Evolutionary conservation across 192 early-diverging fungal genomes (phyloP).

Genomic region (Gonapodya prolifera): DNA sequence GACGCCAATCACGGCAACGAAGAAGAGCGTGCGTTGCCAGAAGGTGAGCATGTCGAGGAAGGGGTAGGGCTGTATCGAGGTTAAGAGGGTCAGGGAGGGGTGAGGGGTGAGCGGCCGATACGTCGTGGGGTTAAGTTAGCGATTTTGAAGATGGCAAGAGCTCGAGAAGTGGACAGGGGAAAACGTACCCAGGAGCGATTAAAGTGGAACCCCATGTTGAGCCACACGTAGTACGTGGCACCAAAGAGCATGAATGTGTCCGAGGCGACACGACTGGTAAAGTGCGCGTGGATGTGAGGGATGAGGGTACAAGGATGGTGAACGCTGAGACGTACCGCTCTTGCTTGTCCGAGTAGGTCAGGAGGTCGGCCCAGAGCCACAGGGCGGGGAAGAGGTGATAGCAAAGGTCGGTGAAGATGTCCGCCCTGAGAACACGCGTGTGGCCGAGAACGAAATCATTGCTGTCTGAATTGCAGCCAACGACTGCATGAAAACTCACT

Average conservation of each 20-base stretch:
- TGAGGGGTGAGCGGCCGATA: neutral
- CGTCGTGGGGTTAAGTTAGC: too few relatives aligned
- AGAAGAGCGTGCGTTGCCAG: neutral
- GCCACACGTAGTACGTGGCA: neutral
- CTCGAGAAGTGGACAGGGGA: too few relatives aligned
- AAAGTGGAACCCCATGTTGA: neutral
- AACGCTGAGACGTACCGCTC: neutral
- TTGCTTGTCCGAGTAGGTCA: neutral
- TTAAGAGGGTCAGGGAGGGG: neutral
- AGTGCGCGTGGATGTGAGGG: neutral
- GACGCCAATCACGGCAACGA: neutral
- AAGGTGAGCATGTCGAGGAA: neutral
- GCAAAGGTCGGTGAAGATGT: neutral
- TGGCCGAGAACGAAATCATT: neutral
- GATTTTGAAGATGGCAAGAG: too few relatives aligned
- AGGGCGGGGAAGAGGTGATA: neutral
- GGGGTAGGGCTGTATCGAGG: neutral
- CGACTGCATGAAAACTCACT: neutral
- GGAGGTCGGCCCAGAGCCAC: neutral
- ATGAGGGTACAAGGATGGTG: neutral
- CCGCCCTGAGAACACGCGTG: neutral
- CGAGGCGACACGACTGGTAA: neutral
- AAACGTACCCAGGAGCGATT: neutral
- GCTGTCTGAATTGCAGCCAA: neutral
- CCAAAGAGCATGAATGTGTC: neutral